A percentile compares a stretch with the other conserved stretches of the same genome.
phyloP scores from a whole-genome alignment of 176 grass and related monocot species.

The Tuctoria greenei region DNA sequence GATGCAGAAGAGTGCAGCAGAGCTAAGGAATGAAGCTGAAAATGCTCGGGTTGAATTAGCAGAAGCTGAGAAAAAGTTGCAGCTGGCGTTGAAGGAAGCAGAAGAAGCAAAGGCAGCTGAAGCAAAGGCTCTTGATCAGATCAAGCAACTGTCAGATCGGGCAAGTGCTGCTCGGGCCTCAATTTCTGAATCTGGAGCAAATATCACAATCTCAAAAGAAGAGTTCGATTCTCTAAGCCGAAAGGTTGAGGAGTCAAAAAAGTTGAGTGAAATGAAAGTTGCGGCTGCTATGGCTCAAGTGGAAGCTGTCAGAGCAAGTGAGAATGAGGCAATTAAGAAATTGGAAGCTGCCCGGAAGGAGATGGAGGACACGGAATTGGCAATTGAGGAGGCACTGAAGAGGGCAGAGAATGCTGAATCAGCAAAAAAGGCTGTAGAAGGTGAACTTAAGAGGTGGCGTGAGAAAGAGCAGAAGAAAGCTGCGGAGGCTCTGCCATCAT shows the following conservation, averaged over 20 bases:
- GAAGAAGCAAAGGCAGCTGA: conserved; percentile 86
- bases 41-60: conserved; percentile 49
- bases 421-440: conserved; percentile 90
- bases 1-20: conserved; percentile 81
- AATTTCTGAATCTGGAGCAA: conserved; percentile 71
- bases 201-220: conserved; percentile 92
- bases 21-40: conserved; percentile 70
- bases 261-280: conserved; percentile 92
- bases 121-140: conserved; percentile 80
- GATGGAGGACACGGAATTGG: conserved; percentile 87
- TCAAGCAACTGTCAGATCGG: conserved; percentile 84
- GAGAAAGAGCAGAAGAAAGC: conserved; percentile 81
- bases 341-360: conserved; percentile 73
- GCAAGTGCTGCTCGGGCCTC: conserved; percentile 71
- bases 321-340: conserved; percentile 81
- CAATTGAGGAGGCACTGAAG: conserved; percentile 84
- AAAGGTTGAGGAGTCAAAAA: conserved; percentile 86
- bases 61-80: conserved; percentile 70
- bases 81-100: conserved; percentile 71
- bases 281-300: conserved; percentile 86
- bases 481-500: conserved; percentile 25
- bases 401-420: conserved; percentile 91
- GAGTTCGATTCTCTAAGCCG: conserved; percentile 82
- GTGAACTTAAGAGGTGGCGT: conserved; percentile 81
- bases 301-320: conserved; percentile 81